Base-by-base conservation (phyloP, 2,329 filamentous ascomycete species). In the Phialocephala sp. region DNA sequence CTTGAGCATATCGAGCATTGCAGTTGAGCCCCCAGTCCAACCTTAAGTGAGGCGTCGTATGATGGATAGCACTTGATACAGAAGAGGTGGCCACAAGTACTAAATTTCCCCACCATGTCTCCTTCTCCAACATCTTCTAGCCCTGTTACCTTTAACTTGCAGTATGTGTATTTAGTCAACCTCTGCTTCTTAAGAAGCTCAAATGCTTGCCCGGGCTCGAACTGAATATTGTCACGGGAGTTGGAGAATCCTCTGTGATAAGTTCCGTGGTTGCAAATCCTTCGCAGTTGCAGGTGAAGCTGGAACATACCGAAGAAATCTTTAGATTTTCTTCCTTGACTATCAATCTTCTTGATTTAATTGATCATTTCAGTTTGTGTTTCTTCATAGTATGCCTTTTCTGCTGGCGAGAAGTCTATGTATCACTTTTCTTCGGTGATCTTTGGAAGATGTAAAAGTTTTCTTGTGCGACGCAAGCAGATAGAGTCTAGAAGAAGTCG, bases 381-480 rank as follows among this genome's bases (percentile, higher is more conserved):
- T 14, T 54, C 39, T 4, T 61, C 39, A 37, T 71, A 69, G 14
- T 60, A 56, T 12, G 24, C 14, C 22, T 66, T 66, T 55, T 79
- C 76, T 9, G 67, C 67, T 0, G 59, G n/a, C 0, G 76, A 79
- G 11, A 83, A 75, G 0, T 70, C 63, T 9, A 83, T 71, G 0
- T 20, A 41, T 6, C 71, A 75, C 8, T 75, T 60, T 12, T 65
- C 50, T 8, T 72, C 68, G 11, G 70, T 54, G 11, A 68, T 68
- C 6, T 76, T 73, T 0, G 78, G 77, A 0, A 84, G 72, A 14
- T 76, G 35, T 0, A 83, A 72, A 1, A 81, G 66, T 0, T 80
- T 77, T 36, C 79, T 81, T 0, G 79, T 81, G 12, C 81, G 74
- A 1, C 81, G 77, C 0, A 84, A 73, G 57, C 79, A 80, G 1